Base-by-base conservation (phyloP, 441 rosid species). In the California macrophylla region DNA sequence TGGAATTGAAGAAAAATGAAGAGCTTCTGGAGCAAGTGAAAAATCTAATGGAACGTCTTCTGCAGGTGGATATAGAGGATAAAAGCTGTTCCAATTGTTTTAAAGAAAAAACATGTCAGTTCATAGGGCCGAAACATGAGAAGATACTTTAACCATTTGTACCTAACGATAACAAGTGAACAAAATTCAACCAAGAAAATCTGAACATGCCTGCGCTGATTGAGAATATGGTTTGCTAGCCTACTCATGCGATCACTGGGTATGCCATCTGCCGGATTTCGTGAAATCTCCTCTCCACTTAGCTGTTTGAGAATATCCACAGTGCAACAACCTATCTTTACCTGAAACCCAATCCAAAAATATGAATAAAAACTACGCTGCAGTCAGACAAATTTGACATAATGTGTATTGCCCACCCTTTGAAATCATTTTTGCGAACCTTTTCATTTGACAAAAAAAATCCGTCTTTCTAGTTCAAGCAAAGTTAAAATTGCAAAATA, bases 291-390 rank as follows among this genome's bases (percentile, higher is more conserved):
- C 72, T 95, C 99, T 42, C 88, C 87, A 29, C 98, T 88, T 12
- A 92, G 91, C 58, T 95, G 97, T 80, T 87, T 92, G 60, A 95
- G 85, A 71, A 95, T 81, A 76, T 92, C 96, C 74, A 92, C 96
- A 0, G 96, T 83, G 85, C 96, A 95, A 71, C 98, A 89, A 67
- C 92, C 92, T 69, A 90, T 83, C 85, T 83, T 86, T 75, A 95
- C 91, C 99, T 95, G 89, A 81, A 75, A 81, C 23, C 29, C 64
- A 60, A 24, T 15, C 62, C 64, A 67, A 52, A 78, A 72, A 69
- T 68, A 21, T 74, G 61, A 67, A 20, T 24, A 34, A 64, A 65
- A 66, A 69, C 29, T 23, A 3, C 32, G 4, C 28, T 63, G n/a
- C 26, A 34, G 5, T 21, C 15, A 10, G 15, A 40, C 47, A 15